phyloP scores from a whole-genome alignment of 2,329 filamentous ascomycete genomes.

The Cercospora sojina region DNA sequence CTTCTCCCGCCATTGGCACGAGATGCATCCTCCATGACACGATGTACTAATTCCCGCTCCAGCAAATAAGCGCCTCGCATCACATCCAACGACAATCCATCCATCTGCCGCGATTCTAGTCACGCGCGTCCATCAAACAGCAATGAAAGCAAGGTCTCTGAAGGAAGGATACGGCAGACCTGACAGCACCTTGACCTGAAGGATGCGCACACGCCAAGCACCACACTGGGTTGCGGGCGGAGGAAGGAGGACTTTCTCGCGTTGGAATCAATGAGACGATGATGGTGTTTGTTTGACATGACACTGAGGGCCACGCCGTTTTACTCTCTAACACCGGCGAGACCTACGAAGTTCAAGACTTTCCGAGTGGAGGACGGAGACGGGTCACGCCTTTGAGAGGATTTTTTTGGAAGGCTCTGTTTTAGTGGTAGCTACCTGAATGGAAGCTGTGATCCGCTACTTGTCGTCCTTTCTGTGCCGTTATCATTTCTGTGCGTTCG shows the following conservation, averaged over 20 bases:
- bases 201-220: conserved; percentile 13
- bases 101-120: conserved; percentile 33
- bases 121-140: conserved; percentile 33
- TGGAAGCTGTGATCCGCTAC: conserved; percentile 24
- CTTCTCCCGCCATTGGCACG: not conserved
- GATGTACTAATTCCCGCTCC: conserved; percentile 24
- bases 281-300: conserved; percentile 13
- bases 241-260: conserved; percentile 20
- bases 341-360: conserved; percentile 5
- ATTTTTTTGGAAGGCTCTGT: conserved; percentile 17
- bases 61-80: conserved; percentile 51
- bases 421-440: conserved; percentile 23
- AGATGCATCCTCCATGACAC: not conserved
- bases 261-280: conserved; percentile 24
- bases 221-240: conserved; percentile 23
- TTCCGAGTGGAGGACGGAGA: conserved; percentile 7
- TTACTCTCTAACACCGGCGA: conserved; percentile 35
- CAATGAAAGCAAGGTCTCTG: conserved; percentile 32
- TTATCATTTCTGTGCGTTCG: not conserved
- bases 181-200: conserved; percentile 33
- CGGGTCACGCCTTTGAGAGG: conserved; percentile 31
- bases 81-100: conserved; percentile 18
- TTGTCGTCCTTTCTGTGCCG: not conserved
- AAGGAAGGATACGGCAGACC: conserved; percentile 37
- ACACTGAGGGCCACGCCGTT: conserved; percentile 13